A percentile compares a stretch with the other conserved stretches of the same genome.
Evolutionary conservation across 805 yeast species (phyloP).

Genomic region (Cyberlindnera subsufficiens): DNA sequence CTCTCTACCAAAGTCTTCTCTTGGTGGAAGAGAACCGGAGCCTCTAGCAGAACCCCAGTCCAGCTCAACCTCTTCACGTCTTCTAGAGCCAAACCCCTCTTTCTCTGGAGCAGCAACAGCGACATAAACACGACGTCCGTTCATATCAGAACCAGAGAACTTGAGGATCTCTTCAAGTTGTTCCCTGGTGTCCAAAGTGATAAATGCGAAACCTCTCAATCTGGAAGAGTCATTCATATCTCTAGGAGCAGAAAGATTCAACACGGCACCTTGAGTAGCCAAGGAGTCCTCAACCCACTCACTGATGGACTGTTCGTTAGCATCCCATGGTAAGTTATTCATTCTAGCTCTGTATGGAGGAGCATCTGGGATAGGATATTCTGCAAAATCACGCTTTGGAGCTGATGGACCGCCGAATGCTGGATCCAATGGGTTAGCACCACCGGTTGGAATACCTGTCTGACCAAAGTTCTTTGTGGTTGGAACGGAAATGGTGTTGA

Average conservation of each 20-base stretch:
- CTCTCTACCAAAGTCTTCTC: constrained; percentile 29
- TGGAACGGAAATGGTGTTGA: constrained; percentile 55
- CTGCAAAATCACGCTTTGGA: constrained; percentile 48
- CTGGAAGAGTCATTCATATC: constrained; percentile 56
- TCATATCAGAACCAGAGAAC: constrained; percentile 62
- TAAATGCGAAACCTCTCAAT: constrained; percentile 83
- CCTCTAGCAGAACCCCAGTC: constrained; percentile 52
- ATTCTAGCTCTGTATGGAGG: constrained; percentile 93
- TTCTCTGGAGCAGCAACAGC: constrained; percentile 74
- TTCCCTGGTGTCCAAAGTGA: constrained; percentile 73
- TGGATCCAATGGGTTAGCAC: constrained; percentile 32
- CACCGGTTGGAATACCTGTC: constrained; percentile 24
- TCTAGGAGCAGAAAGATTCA: constrained; percentile 66
- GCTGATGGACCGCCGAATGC: constrained; percentile 29
- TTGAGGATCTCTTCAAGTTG: constrained; percentile 70
- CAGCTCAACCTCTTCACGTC: constrained; percentile 37
- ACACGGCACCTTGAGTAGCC: constrained; percentile 47
- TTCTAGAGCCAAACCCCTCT: constrained; percentile 26
- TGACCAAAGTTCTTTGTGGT: constrained; percentile 27
- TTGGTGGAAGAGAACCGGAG: constrained; percentile 16
- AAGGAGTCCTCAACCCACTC: constrained; percentile 55
- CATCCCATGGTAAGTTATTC: constrained; percentile 80
- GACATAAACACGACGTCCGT: constrained; percentile 64
- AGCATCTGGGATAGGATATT: constrained; percentile 80
- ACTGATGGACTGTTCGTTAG: constrained; percentile 55